Base-by-base conservation (phyloP, 495 filamentous ascomycete species). In the Aspergillus diversus region DNA sequence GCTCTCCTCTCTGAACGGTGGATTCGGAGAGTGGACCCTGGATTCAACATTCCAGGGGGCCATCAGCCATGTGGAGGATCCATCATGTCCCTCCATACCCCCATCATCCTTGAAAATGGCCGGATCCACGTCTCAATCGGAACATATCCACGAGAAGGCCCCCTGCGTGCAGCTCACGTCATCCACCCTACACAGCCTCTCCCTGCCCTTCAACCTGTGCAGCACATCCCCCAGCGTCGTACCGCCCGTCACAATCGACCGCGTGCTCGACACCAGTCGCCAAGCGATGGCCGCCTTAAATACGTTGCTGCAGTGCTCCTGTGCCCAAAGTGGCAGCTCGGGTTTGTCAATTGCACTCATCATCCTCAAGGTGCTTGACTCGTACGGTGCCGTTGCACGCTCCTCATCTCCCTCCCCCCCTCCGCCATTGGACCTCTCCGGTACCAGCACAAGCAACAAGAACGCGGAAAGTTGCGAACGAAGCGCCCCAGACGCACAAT, bases 111-210 rank as follows among this genome's bases (percentile, higher is more conserved):
- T n/a, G n/a, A n/a, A n/a, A n/a, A n/a, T n/a, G n/a, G n/a, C n/a
- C n/a, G n/a, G n/a, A n/a, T n/a, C n/a, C n/a, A n/a, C n/a, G n/a
- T n/a, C n/a, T n/a, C 4, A 11, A 43, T 11, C 39, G n/a, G 39
- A n/a, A 5, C 39, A 43, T 11, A 43, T n/a, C 39, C 39, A 43
- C 39, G 39, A 43, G 12, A 43, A n/a, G 39, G n/a, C 39, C 12
- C 39, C 39, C 12, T 43, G 39, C 39, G 39, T 43, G 39, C 39
- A 43, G 39, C 39, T 43, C 39, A 43, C 39, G 39, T 43, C 39
- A 43, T 43, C 39, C 39, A 43, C 39, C 0, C 39, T 43, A 43
- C 39, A 43, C 7, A 43, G 39, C n/a, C 39, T 43, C 39, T 43
- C 39, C 3, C 39, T 43, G 4, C 39, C 39, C 39, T 43, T 43